A percentile compares a stretch with the other conserved stretches of the same genome.
Conservation (phyloP, 768 basidiomycete species). For the Lentinula sp. region DNA sequence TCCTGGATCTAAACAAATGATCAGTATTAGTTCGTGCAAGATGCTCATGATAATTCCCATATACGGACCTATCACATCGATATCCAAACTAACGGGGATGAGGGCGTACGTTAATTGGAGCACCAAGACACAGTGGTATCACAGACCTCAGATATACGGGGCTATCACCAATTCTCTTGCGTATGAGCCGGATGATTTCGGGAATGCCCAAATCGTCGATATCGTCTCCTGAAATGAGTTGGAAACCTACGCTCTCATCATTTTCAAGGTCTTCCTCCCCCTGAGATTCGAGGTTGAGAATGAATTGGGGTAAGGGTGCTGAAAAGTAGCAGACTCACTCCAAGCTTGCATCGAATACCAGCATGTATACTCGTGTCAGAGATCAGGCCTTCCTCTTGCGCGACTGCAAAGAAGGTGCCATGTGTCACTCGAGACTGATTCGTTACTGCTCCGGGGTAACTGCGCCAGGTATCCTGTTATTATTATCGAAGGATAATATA, state of each 20-base stretch:
- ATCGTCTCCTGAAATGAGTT: constrained; percentile 74
- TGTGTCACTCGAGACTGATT: constrained; percentile 71
- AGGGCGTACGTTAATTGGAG: constrained; percentile 8
- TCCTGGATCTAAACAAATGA: constrained; percentile 51
- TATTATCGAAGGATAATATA: constrained; percentile 33
- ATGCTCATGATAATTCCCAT: background rate
- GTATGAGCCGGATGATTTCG: constrained; percentile 67
- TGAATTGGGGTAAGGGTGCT: background rate
- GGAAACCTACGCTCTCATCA: constrained; percentile 71
- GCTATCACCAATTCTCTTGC: constrained; percentile 60
- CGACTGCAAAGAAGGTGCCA: constrained; percentile 82
- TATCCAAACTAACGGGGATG: constrained; percentile 34
- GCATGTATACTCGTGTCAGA: constrained; percentile 78
- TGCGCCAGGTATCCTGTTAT: constrained; percentile 55
- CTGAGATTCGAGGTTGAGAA: constrained; percentile 28
- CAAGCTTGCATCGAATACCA: constrained; percentile 76
- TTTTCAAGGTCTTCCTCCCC: constrained; percentile 57
- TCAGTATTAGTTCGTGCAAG: background rate
- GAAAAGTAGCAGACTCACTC: constrained; percentile 9
- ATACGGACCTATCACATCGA: constrained; percentile 67
- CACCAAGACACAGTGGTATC: constrained; percentile 22
- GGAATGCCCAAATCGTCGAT: constrained; percentile 75
- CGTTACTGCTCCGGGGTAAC: constrained; percentile 51
- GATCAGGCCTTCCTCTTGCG: constrained; percentile 72
- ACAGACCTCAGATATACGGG: constrained; percentile 73